These are phyloP conservation scores for Hypoxylon sp. DNA, from an alignment of 2,329 filamentous ascomycete genomes.

Conservation along the genomic window DNA sequence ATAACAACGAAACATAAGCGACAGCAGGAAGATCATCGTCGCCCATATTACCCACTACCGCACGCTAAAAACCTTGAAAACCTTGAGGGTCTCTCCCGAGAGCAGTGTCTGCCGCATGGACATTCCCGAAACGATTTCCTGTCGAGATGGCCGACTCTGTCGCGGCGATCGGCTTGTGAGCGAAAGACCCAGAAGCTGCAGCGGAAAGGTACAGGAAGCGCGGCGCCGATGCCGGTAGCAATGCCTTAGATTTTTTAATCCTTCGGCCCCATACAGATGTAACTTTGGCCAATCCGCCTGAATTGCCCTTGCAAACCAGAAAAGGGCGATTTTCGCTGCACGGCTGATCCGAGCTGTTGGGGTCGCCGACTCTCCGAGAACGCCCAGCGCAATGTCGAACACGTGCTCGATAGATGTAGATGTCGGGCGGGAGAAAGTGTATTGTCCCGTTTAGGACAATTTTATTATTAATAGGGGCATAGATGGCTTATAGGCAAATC, in stretches of 20 bases:
- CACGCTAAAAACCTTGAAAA: slow-evolving; percentile 8
- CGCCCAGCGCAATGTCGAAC: slow-evolving; percentile 6
- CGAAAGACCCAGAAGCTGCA: slow-evolving; percentile 12
- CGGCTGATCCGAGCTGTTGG: slow-evolving; percentile 42
- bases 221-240: slow-evolving; percentile 42
- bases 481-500: not conserved
- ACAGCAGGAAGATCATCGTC: slow-evolving; percentile 29
- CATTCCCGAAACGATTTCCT: slow-evolving; percentile 1
- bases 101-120: not conserved
- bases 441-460: not conserved
- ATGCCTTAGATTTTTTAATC: slow-evolving; percentile 18
- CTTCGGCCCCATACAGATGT: slow-evolving; percentile 30
- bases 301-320: slow-evolving; percentile 39
- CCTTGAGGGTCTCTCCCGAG: slow-evolving; percentile 9
- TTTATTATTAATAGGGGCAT: not conserved
- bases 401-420: slow-evolving; percentile 12
- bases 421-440: slow-evolving; percentile 13
- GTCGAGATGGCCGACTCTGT: slow-evolving; percentile 8
- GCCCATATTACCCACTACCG: slow-evolving; percentile 20
- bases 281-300: slow-evolving; percentile 41
- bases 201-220: slow-evolving; percentile 15
- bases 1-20: slow-evolving; percentile 32
- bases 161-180: slow-evolving; percentile 1
- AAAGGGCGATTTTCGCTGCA: slow-evolving; percentile 21
- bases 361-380: slow-evolving; percentile 25